phyloP scores from a whole-genome alignment of 1,139 yeast species.

The Pichia sp. region DNA sequence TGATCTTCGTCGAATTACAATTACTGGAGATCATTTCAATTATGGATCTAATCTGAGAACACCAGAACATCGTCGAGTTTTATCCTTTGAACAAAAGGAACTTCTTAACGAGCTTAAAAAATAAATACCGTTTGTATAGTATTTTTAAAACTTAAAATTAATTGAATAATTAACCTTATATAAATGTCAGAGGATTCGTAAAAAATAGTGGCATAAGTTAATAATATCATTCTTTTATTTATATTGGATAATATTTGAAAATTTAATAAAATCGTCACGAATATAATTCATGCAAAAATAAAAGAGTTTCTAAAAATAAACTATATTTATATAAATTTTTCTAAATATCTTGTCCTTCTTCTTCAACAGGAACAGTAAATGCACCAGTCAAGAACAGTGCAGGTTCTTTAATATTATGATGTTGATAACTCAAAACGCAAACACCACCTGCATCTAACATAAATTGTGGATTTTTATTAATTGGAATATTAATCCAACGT shows the following conservation, averaged over 20 bases:
- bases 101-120: conserved; percentile 37
- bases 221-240: too few species aligned
- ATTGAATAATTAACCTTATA: too few species aligned
- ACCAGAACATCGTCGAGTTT: conserved; percentile 32
- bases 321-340: neutral
- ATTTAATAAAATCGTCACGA: conserved; percentile 1
- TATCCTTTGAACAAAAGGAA: conserved; percentile 47
- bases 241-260: too few species aligned
- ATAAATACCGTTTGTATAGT: too few species aligned
- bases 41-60: too few species aligned
- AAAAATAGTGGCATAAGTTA: too few species aligned
- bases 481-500: conserved; percentile 66
- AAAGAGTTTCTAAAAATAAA: neutral
- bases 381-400: conserved; percentile 80
- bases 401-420: conserved; percentile 77
- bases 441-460: conserved; percentile 93
- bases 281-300: neutral
- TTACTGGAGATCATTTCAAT: neutral
- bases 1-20: neutral
- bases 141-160: too few species aligned
- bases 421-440: conserved; percentile 87
- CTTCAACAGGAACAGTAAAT: conserved; percentile 63
- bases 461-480: conserved; percentile 66
- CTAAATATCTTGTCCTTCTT: conserved; percentile 30
- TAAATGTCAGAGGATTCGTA: too few species aligned